Evolutionary conservation across 148 eudicot species (phyloP), one percentile per base, ranked within the genome.

Genomic region (Camellia sinensis): DNA sequence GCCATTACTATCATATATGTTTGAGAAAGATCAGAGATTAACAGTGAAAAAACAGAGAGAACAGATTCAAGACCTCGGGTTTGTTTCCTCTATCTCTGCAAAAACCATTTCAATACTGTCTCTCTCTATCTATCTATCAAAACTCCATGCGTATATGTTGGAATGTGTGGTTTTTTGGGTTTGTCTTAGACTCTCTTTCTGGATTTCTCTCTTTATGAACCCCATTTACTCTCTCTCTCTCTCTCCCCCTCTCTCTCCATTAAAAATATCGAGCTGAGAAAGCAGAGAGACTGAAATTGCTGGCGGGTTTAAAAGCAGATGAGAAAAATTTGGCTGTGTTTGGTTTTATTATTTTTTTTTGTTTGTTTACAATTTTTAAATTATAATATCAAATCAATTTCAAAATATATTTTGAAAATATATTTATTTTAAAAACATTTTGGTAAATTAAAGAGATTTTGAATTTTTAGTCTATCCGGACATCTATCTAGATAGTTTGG

Each of bases 1-100:
- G 80, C 87, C 83, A 84, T 82, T 73, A 60, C 44, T 19, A 53
- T 48, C 37, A 73, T n/a, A 21, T 73, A 29, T 18, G 3, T 19
- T 10, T 11, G 5, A 19, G 14, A 19, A 52, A 73, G 37, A 22
- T 53, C 60, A 73, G 76, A 7, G 54, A 8, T 52, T 15, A 2
- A 66, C 45, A 66, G 70, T 3, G 70, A 37, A 5, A 37, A 40
- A 37, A 8, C 1, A 3, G 1, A 21, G 13, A 66, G 17, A 66
- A 29, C 70, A 44, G 4, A 22, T 7, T 46, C 40, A 29, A 4
- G 1, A 17, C 12, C 44, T 15, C 53, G 7, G 17, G 17, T 6
- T 52, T 53, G 29, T 22, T 73, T 53, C 15, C 9, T 12, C 43
- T 29, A 12, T 17, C 54, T 43, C 22, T 17, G 53, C 54, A 45